Base-by-base conservation (phyloP, 2,329 filamentous ascomycete species). In the Reticulascus tulasneorum region DNA sequence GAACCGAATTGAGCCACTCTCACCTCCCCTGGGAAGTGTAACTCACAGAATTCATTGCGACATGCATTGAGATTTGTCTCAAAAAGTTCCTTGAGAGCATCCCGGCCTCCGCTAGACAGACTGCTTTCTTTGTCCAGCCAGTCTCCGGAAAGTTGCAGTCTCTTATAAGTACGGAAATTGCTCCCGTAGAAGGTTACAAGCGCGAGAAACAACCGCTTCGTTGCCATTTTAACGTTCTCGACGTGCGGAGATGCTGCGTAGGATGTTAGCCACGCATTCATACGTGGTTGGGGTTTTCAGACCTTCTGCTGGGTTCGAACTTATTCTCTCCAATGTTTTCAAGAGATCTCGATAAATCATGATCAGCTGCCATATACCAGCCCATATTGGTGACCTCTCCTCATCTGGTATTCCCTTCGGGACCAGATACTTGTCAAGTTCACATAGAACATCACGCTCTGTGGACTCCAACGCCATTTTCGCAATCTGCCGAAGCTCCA, bases 331-430 rank as follows among this genome's bases (percentile, higher is more conserved):
- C 40, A 55, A 57, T 8, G 51, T 50, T 13, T 46, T 40, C 37
- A 60, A 52, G 29, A 71, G 51, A 35, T 71, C 65, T 16, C 63
- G 61, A 42, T 73, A 72, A 47, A 71, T 63, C 25, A 73, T 55
- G 27, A 73, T 65, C 37, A 72, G 50, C 42, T 71, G 66, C 68
- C 71, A 73, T 50, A 71, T 51, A 47, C 62, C 64, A 12, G 60
- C 64, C 67, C 69, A 73, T 16, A 73, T 47, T n/a, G 63, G 60
- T 38, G 71, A 50, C 31, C 58, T 60, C 33, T 67, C 66, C 11
- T 63, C 51, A 1, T 52, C 42, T 5, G 29, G 25, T 5, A 37
- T 29, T 15, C 28, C 31, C 2, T 22, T 29, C 23, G 26, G 19
- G 26, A 27, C 49, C 21, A 67, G 50, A 25, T 54, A 59, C 19